Percentiles rank a stretch among this genome's conserved stretches.
Conservation (phyloP, 2,329 filamentous ascomycete genomes). For the Cadophora sp. region DNA sequence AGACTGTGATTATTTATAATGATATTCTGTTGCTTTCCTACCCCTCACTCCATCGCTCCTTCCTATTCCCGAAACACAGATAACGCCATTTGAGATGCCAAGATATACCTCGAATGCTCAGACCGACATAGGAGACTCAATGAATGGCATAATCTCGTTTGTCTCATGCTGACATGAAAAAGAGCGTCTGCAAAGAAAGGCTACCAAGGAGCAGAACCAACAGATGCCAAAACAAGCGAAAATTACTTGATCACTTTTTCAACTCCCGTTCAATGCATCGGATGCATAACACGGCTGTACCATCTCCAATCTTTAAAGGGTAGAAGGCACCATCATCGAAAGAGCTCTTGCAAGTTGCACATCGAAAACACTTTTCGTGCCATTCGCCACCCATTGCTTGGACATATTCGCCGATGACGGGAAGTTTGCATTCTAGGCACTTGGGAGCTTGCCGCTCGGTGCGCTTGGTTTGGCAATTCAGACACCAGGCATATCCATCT, state of each 20-base stretch:
- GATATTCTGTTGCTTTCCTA: slow-evolving; percentile 1
- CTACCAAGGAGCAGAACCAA: slow-evolving; percentile 15
- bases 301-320: slow-evolving; percentile 59
- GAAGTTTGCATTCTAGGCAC: slow-evolving; percentile 82
- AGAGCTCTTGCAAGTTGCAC: slow-evolving; percentile 64
- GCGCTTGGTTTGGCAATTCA: slow-evolving; percentile 88
- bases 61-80: not conserved
- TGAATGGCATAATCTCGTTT: slow-evolving; percentile 31
- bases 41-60: not conserved
- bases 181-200: slow-evolving; percentile 19
- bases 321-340: slow-evolving; percentile 73
- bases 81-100: slow-evolving; percentile 5
- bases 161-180: slow-evolving; percentile 20
- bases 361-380: slow-evolving; percentile 92
- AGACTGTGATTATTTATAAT: not conserved
- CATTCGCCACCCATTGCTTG: slow-evolving; percentile 90
- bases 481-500: slow-evolving; percentile 97
- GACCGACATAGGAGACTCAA: slow-evolving; percentile 27
- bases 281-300: slow-evolving; percentile 65
- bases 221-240: slow-evolving; percentile 8
- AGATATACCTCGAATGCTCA: slow-evolving; percentile 3
- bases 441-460: slow-evolving; percentile 89
- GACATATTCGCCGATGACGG: slow-evolving; percentile 89
- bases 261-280: slow-evolving; percentile 64
- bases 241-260: slow-evolving; percentile 49